Base-by-base conservation (phyloP, 805 yeast species). In the Kuraishia hungarica region DNA sequence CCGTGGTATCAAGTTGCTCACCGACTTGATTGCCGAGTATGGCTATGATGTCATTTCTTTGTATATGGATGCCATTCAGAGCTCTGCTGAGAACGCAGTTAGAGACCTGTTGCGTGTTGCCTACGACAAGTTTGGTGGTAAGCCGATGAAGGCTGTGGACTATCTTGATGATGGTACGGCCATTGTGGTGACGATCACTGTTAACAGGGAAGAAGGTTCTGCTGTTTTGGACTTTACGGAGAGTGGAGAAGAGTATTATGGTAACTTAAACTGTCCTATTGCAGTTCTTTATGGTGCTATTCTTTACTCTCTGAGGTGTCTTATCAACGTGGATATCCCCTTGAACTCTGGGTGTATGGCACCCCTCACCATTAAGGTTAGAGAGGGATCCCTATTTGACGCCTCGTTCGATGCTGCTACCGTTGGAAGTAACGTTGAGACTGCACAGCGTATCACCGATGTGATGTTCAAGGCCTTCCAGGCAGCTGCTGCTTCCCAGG, bases 401-500 rank as follows among this genome's bases (percentile, higher is more conserved):
- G 52, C 76, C 76, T 50, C 64, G 68, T 47, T 80, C 78, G 78
- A 75, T 21, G 81, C 81, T 50, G 83, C 69, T n/a, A 67, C 64
- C 17, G 55, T 58, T 19, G 71, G 71, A 48, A 84, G 83, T 48
- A 81, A 80, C 60, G 84, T 81, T 13, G 85, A 87, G 70, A 90
- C 97, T 1, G 86, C 96, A 1, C 97, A 92, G 70, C 78, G 96
- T 61, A 82, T 91, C 39, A 89, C 93, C 0, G 97, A 89, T 68
- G 90, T 86, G 2, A 78, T 92, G 22, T 74, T 91, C 63, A 84
- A 83, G 61, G 93, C 97, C 0, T 89, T 89, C 65, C 78, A 81
- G 55, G 86, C 89, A 4, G 83, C 87, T 64, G 96, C 96, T 1
- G 96, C 90, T 56, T 87, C 96, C 1, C 96, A 89, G 66, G 96